Evolutionary conservation across 805 yeast species (phyloP), one percentile per base, ranked within the genome.

Genomic region (Cyberlindnera japonica): DNA sequence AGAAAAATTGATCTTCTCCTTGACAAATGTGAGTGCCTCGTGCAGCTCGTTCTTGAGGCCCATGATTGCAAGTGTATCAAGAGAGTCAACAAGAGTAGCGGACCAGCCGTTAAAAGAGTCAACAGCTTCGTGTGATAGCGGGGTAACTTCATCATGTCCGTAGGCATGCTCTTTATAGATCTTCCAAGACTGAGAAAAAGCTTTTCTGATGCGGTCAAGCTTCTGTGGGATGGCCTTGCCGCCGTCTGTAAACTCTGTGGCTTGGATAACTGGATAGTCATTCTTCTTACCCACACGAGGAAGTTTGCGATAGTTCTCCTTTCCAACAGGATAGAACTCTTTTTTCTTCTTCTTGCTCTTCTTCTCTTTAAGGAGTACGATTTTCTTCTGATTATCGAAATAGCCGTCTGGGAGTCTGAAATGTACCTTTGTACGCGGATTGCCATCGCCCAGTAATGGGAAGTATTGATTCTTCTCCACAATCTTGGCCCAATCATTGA

Each of bases 51-150:
- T 57, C 3, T 52, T 48, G 32, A 72, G 59, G 8, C 61, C 70
- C 69, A 76, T 65, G n/a, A 77, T 54, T 38, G 57, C 59, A 32
- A 77, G 51, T 1, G 81, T 70, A 48, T 77, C 83, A 25, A 78
- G 50, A 1, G 78, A 60, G 44, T 77, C 83, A 6, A 77, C 61
- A 15, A 70, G 33, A 3, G 76, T 66, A 5, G 75, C 60, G 5
- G 77, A 72, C 79, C 79, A 75, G 2, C 75, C 75, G 31, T 64
- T 61, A 45, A 72, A 70, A 2, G 75, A 64, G 41, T 71, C 67
- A 8, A 24, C 43, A n/a, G 61, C 55, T 19, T 38, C 29, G 14
- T 58, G 54, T 2, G 68, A 47, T 4, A 71, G 33, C 1, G 78
- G 78, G 16, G 46, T 47, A 5, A 72, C 54, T 43, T 71, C 77